Percentiles rank a stretch among this genome's conserved stretches.
Conservation (phyloP, 345 rosid species). For the Viola odorata region DNA sequence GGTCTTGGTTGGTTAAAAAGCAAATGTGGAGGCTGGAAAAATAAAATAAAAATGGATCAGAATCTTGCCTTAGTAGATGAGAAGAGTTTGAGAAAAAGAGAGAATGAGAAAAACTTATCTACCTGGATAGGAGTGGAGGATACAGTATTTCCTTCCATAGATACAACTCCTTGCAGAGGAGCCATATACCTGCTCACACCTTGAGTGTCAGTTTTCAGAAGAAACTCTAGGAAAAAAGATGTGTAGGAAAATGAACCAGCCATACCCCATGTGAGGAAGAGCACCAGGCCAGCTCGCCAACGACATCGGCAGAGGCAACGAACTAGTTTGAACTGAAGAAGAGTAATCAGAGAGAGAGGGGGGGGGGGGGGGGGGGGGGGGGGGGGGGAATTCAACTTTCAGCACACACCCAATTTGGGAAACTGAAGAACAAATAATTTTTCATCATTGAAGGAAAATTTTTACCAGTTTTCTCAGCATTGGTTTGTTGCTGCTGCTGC, state of each 20-base stretch:
- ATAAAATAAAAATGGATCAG: background rate
- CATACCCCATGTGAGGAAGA: slow-evolving; percentile 95
- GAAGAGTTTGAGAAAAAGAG: background rate
- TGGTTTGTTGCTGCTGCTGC: slow-evolving; percentile 37
- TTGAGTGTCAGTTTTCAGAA: slow-evolving; percentile 18
- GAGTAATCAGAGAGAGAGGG: slow-evolving; percentile 1
- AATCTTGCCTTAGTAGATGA: background rate
- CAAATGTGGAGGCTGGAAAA: slow-evolving; percentile 59
- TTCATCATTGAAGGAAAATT: background rate
- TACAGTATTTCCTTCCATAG: slow-evolving; percentile 65
- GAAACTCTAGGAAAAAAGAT: background rate
- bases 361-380: background rate
- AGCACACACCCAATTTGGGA: background rate
- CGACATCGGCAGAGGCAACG: slow-evolving; percentile 66
- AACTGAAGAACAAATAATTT: background rate
- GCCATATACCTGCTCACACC: slow-evolving; percentile 68
- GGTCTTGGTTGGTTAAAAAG: slow-evolving; percentile 74
- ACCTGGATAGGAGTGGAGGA: slow-evolving; percentile 84
- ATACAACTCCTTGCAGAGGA: slow-evolving; percentile 82
- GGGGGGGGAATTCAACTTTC: background rate
- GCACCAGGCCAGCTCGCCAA: slow-evolving; percentile 91
- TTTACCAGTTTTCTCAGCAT: slow-evolving; percentile 54
- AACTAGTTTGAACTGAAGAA: slow-evolving; percentile 54
- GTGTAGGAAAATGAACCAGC: slow-evolving; percentile 1
- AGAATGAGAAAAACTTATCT: background rate